Evolutionary conservation across 345 rosid species (phyloP).

Genomic region (Salix koriyanagi): DNA sequence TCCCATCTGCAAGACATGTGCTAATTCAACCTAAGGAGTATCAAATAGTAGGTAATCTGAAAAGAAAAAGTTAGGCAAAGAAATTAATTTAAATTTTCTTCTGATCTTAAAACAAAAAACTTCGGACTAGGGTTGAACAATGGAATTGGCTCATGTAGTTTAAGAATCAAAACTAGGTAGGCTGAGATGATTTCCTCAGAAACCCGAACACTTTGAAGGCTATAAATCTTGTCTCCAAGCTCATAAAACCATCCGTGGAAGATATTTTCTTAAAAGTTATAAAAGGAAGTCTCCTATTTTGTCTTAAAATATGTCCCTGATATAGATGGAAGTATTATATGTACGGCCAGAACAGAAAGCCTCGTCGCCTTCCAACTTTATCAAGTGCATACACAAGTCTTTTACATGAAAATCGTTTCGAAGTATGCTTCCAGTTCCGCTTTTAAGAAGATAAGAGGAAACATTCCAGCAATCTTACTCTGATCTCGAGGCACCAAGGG

Average conservation of each 20-base stretch:
- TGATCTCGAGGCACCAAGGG: constrained; percentile 73
- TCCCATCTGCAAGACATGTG: constrained; percentile 69
- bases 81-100: not conserved
- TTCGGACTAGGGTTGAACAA: not conserved
- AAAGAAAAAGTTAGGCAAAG: not conserved
- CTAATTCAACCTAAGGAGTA: not conserved
- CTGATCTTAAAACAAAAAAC: not conserved
- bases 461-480: constrained; percentile 56
- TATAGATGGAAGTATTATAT: no score
- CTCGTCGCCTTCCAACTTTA: no score
- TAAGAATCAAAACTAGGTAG: not conserved
- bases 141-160: not conserved
- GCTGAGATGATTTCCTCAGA: not conserved
- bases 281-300: not conserved
- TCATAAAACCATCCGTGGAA: not conserved
- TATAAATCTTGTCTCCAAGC: not conserved
- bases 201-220: not conserved
- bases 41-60: not conserved
- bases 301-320: no score
- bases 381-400: no score
- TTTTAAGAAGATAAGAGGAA: not conserved
- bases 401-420: not conserved
- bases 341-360: no score
- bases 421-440: not conserved
- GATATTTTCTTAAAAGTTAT: not conserved